Percentiles rank a stretch among this genome's conserved stretches.
Evolutionary conservation across 345 rosid genomes (phyloP).

Genomic region (Syzygium grande): DNA sequence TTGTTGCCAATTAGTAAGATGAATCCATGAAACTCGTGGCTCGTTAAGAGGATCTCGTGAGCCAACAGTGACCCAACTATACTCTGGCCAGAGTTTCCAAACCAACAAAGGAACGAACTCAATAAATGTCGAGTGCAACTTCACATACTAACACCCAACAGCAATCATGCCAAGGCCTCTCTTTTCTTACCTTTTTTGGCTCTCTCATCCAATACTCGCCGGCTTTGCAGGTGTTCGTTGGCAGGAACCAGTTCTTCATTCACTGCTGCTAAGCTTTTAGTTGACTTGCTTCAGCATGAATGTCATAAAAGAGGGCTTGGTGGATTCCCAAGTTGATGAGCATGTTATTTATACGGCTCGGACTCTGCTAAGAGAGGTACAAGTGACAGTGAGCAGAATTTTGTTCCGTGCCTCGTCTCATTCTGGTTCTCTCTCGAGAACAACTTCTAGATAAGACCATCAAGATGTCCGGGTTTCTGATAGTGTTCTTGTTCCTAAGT

Average conservation of each 20-base stretch:
- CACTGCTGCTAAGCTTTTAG: slow-evolving; percentile 21
- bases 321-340: not conserved
- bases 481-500: slow-evolving; percentile 15
- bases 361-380: not conserved
- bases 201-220: not conserved
- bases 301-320: not conserved
- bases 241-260: slow-evolving; percentile 13
- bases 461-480: slow-evolving; percentile 29
- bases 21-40: slow-evolving; percentile 6
- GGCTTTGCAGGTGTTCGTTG: slow-evolving; percentile 19
- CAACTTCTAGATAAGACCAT: not conserved
- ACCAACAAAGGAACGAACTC: slow-evolving; percentile 18
- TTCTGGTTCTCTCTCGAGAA: not conserved
- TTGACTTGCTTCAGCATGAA: slow-evolving; percentile 38
- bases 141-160: not conserved
- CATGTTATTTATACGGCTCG: not conserved
- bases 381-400: not conserved
- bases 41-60: slow-evolving; percentile 27
- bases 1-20: not conserved
- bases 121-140: not conserved
- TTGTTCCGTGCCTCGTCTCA: not conserved
- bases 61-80: slow-evolving; percentile 16
- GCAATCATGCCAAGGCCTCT: not conserved
- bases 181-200: not conserved
- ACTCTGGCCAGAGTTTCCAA: not conserved